Conservation (phyloP, 2,329 filamentous ascomycete genomes). For the Pleomassaria siparia region DNA sequence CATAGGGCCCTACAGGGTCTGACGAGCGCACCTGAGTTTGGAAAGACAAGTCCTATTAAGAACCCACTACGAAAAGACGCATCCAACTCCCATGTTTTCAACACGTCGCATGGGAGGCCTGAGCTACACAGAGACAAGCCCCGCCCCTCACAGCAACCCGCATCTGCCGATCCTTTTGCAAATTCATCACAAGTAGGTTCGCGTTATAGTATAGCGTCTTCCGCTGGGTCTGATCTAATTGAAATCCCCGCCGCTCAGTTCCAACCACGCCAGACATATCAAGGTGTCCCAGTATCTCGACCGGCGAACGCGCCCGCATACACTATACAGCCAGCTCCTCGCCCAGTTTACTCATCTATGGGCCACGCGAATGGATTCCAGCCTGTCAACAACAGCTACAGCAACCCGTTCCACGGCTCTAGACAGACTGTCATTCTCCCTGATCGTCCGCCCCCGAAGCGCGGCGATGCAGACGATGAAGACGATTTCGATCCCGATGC, state of each 20-base stretch:
- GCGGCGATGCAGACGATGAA: slow-evolving; percentile 49
- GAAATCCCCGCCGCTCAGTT: slow-evolving; percentile 40
- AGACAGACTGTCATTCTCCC: slow-evolving; percentile 45
- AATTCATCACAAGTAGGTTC: slow-evolving; percentile 18
- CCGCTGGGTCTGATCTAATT: slow-evolving; percentile 34
- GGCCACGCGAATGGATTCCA: slow-evolving; percentile 45
- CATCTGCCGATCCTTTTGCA: slow-evolving; percentile 18
- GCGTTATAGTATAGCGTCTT: slow-evolving; percentile 31
- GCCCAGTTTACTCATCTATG: slow-evolving; percentile 57
- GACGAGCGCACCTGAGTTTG: slow-evolving; percentile 52
- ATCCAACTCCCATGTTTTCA: slow-evolving; percentile 49
- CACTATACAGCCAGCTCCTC: slow-evolving; percentile 53
- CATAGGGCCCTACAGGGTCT: slow-evolving; percentile 37
- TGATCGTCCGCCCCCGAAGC: slow-evolving; percentile 17
- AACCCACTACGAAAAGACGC: slow-evolving; percentile 46
- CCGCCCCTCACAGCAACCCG: slow-evolving; percentile 18
- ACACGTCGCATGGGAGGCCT: slow-evolving; percentile 52
- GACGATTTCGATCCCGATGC: slow-evolving; percentile 53
- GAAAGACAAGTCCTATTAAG: slow-evolving; percentile 59
- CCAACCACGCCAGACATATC: slow-evolving; percentile 26
- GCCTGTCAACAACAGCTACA: slow-evolving; percentile 35
- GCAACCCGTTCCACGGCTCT: slow-evolving; percentile 29
- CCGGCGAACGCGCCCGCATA: slow-evolving; percentile 50
- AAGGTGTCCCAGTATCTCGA: slow-evolving; percentile 49
- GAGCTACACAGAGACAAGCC: slow-evolving; percentile 51